A percentile compares a stretch with the other conserved stretches of the same genome.
Evolutionary conservation across 2,329 filamentous ascomycete species (phyloP).

Genomic region (Aaosphaeria arxii): DNA sequence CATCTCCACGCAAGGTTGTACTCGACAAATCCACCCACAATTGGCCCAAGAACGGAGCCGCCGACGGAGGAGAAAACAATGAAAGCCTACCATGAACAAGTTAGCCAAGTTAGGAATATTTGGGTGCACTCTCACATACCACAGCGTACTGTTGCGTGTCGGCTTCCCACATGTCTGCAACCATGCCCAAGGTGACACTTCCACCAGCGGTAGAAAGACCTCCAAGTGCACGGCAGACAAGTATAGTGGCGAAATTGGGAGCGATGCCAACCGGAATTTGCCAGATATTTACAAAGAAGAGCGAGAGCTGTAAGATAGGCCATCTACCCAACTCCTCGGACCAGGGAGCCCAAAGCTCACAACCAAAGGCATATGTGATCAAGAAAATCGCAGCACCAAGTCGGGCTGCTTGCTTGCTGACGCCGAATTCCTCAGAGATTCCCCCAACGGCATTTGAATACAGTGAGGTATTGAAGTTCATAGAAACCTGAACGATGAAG

Average conservation of each 20-base stretch:
- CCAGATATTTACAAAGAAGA: conserved; percentile 76
- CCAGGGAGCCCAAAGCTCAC: conserved; percentile 86
- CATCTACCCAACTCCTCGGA: conserved; percentile 78
- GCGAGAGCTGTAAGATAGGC: conserved; percentile 68
- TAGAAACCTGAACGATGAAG: conserved; percentile 54
- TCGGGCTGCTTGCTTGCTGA: conserved; percentile 67
- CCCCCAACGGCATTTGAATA: conserved; percentile 53
- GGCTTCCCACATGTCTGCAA: conserved; percentile 61
- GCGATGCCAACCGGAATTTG: conserved; percentile 65
- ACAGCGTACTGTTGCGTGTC: conserved; percentile 69
- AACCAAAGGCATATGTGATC: conserved; percentile 78
- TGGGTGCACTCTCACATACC: conserved; percentile 7
- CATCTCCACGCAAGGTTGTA: conserved; percentile 69
- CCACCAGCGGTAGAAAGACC: conserved; percentile 57
- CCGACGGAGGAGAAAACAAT: conserved; percentile 77
- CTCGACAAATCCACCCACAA: conserved; percentile 75
- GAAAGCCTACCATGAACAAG: conserved; percentile 18
- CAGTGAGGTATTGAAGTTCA: conserved; percentile 59
- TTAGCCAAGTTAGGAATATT: conserved; percentile 33
- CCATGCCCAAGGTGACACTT: conserved; percentile 62
- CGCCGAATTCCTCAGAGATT: conserved; percentile 61
- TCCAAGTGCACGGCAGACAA: conserved; percentile 56
- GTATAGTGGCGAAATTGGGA: conserved; percentile 67
- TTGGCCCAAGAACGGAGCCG: conserved; percentile 72
- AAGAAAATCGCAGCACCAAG: conserved; percentile 77